Evolutionary conservation across 352 stramenopile species (phyloP), one percentile per base, ranked within the genome.

Genomic region (Phytophthora tentaculata): DNA sequence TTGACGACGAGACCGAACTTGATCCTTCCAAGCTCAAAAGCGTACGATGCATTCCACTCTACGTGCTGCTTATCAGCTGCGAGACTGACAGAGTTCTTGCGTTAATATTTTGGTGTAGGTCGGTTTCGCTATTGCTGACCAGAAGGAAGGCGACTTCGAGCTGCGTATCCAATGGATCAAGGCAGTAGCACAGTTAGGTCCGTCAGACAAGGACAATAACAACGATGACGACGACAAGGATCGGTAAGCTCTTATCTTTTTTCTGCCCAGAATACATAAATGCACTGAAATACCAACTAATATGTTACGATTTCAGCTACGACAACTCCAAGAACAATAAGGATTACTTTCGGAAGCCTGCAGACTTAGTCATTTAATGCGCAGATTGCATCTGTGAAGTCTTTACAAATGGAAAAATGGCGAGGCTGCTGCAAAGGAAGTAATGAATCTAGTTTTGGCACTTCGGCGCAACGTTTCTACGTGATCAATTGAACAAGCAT

Each of bases 101-200:
- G 28, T 32, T 32, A 9, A 32, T 54, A n/a, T 44, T 12, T 56
- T 59, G 14, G 5, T 65, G 16, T 48, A 96, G 86, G 78, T 96
- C 44, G 88, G 88, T 0, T 91, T 96, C 68, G 88, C 88, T 3
- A 93, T 96, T 32, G 84, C 88, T 41, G 88, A 96, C 68, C 81
- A 96, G 59, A 90, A 92, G 39, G 88, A 96, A 76, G 88, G 88
- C 28, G 80, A 92, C 45, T 96, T 96, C 61, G 81, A 94, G 75
- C 73, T 96, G 53, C 80, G 81, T 41, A 71, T 96, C 26, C 81
- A 96, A 60, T 96, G 88, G 88, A 94, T 96, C 57, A 96, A 96
- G 71, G 88, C 86, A 8, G 59, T 94, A 19, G 81, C 84, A 45
- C 79, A 91, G 49, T 51, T 94, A 74, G 78, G 85, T 48, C 71